Percentiles rank a stretch among this genome's conserved stretches.
phyloP scores from a whole-genome alignment of 1,284 basidiomycete species.

The Apiotrichum brassicae region DNA sequence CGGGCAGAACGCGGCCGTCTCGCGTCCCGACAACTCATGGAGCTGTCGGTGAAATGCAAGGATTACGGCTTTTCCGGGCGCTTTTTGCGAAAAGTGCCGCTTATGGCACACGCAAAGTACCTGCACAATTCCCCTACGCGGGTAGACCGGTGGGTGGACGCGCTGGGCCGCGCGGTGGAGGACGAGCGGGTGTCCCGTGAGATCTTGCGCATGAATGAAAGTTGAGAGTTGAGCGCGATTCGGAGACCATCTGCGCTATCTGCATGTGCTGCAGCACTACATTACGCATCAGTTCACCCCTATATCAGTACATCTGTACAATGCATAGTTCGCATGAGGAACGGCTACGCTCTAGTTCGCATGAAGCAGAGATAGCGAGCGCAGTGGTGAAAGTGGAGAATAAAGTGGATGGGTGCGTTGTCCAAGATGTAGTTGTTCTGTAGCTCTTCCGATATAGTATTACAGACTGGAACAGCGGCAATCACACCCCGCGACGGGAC shows the following conservation, averaged over 20 bases:
- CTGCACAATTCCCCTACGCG: constrained; percentile 26
- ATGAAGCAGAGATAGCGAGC: too few species aligned
- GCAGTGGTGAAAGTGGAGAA: too few species aligned
- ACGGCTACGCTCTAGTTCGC: too few species aligned
- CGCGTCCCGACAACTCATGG: constrained; percentile 5
- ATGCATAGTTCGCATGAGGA: background rate
- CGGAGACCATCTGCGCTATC: too few species aligned
- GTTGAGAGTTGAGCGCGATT: background rate
- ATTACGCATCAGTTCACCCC: too few species aligned
- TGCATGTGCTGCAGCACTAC: background rate
- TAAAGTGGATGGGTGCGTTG: too few species aligned
- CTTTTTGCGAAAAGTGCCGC: constrained; percentile 71
- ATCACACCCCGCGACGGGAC: constrained; percentile 42
- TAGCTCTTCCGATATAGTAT: too few species aligned
- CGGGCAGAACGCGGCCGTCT: constrained; percentile 8
- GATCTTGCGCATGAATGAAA: background rate
- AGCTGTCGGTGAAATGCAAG: constrained; percentile 3
- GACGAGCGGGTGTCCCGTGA: constrained; percentile 21
- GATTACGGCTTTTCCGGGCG: constrained; percentile 4
- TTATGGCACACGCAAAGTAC: constrained; percentile 80
- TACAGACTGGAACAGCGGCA: constrained; percentile 39
- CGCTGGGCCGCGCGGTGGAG: constrained; percentile 65
- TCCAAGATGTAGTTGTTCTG: too few species aligned
- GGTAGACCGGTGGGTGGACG: constrained; percentile 46
- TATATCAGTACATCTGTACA: background rate